Evolutionary conservation across 2,329 filamentous ascomycete genomes (phyloP).

Genomic region (Colletotrichum magnum): DNA sequence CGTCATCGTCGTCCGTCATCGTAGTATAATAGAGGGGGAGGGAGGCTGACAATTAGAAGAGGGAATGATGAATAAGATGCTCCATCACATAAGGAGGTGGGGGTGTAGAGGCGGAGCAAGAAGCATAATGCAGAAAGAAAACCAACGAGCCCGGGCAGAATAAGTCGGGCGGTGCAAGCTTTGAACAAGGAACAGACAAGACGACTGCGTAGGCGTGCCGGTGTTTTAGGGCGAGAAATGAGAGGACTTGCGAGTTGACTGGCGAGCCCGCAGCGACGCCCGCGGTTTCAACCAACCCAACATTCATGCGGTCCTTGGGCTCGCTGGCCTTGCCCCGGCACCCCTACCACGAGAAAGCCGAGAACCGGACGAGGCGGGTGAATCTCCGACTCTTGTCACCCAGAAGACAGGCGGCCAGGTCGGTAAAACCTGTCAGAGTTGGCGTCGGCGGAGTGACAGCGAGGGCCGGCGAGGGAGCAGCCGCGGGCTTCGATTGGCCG

Average conservation of each 20-base stretch:
- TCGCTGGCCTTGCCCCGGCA: neutral
- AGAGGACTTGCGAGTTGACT: constrained; percentile 22
- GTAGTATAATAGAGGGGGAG: too few species aligned
- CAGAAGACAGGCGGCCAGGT: neutral
- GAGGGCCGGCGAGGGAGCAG: constrained; percentile 15
- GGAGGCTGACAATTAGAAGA: too few species aligned
- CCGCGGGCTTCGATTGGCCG: constrained; percentile 21
- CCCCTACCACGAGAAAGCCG: constrained; percentile 27
- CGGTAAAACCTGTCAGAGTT: constrained; percentile 29
- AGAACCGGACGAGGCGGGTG: constrained; percentile 30
- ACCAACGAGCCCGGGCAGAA: constrained; percentile 15
- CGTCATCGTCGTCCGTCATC: too few species aligned
- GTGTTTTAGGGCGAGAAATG: constrained; percentile 24
- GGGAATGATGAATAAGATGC: too few species aligned
- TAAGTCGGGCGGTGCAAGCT: constrained; percentile 18
- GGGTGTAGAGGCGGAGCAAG: neutral
- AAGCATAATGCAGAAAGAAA: constrained; percentile 26
- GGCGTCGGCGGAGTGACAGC: constrained; percentile 28
- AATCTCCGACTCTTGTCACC: constrained; percentile 5
- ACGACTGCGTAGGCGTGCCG: constrained; percentile 25
- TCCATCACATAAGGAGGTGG: neutral
- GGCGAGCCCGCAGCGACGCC: constrained; percentile 29
- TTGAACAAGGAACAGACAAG: constrained; percentile 13
- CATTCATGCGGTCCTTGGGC: constrained; percentile 31
- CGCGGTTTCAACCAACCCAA: constrained; percentile 25